phyloP scores from a whole-genome alignment of 441 rosid species.

The Capsella rubella region DNA sequence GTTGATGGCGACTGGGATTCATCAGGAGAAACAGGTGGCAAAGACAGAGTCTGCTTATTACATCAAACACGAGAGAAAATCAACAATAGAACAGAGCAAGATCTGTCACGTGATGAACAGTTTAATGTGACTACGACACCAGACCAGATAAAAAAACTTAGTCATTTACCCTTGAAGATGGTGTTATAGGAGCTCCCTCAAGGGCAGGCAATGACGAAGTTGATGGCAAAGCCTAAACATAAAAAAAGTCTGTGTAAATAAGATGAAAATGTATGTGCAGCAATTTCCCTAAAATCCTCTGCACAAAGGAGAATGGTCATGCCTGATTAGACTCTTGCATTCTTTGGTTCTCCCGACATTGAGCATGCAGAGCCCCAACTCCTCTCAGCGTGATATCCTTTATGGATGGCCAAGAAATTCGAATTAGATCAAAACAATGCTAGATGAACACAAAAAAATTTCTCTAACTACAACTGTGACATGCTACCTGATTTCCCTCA shows the following conservation, averaged over 20 bases:
- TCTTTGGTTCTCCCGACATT: conserved; percentile 48
- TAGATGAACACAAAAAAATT: neutral
- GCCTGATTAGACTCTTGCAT: conserved; percentile 61
- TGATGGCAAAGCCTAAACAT: conserved; percentile 65
- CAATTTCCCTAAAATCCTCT: neutral
- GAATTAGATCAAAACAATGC: conserved; percentile 24
- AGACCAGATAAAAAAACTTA: conserved; percentile 20
- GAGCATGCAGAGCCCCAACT: conserved; percentile 58
- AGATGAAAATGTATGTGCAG: neutral
- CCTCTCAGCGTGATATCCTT: conserved; percentile 64
- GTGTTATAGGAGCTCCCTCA: conserved; percentile 54
- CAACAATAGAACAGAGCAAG: conserved; percentile 14
- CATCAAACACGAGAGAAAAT: conserved; percentile 29
- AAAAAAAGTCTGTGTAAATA: neutral
- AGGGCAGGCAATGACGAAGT: conserved; percentile 51
- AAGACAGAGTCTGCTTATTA: conserved; percentile 52
- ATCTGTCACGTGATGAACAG: conserved; percentile 5
- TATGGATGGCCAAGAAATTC: conserved; percentile 9
- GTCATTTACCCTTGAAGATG: conserved; percentile 63
- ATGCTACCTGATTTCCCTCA: conserved; percentile 83
- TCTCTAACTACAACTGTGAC: conserved; percentile 17
- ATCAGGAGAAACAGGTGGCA: conserved; percentile 53
- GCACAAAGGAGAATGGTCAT: conserved; percentile 27
- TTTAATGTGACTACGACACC: neutral
- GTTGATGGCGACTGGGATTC: conserved; percentile 50